A percentile compares a stretch with the other conserved stretches of the same genome.
Conservation (phyloP, 805 yeast genomes). For the Henningerozyma blattae region DNA sequence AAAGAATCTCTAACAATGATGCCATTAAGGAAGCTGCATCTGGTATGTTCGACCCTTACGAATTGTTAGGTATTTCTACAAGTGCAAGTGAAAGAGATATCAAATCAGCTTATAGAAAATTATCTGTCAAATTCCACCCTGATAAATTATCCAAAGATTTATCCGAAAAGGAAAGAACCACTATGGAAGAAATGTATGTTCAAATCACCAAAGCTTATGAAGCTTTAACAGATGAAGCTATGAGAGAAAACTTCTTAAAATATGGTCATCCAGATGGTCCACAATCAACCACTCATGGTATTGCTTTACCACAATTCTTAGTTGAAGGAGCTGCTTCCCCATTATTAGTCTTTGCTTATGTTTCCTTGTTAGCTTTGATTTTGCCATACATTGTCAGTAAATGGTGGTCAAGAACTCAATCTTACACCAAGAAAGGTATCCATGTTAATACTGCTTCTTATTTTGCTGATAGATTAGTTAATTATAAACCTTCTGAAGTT, state of each 20-base stretch:
- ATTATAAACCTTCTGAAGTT: conserved; percentile 56
- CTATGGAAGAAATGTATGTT: conserved; percentile 66
- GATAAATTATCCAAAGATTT: conserved; percentile 67
- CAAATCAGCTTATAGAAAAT: conserved; percentile 72
- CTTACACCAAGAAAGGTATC: conserved; percentile 72
- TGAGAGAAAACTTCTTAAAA: conserved; percentile 67
- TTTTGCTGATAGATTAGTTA: conserved; percentile 61
- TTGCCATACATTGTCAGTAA: conserved; percentile 71
- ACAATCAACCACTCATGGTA: conserved; percentile 79
- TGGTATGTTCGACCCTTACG: conserved; percentile 75
- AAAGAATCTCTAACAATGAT: conserved; percentile 28
- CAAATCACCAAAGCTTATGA: conserved; percentile 84
- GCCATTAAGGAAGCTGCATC: conserved; percentile 34
- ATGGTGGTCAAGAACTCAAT: conserved; percentile 84
- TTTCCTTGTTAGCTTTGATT: conserved; percentile 59
- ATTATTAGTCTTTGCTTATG: conserved; percentile 48
- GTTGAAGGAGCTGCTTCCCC: conserved; percentile 74
- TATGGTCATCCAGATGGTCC: conserved; percentile 99
- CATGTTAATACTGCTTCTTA: conserved; percentile 73
- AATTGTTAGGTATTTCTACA: conserved; percentile 60
- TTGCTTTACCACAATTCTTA: conserved; percentile 85
- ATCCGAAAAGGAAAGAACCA: conserved; percentile 41
- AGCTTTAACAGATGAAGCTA: conserved; percentile 82
- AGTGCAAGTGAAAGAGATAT: conserved; percentile 66
- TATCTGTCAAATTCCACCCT: conserved; percentile 85